Base-by-base conservation (phyloP, 495 filamentous ascomycete genomes). In the Schizothecium vesticola region DNA sequence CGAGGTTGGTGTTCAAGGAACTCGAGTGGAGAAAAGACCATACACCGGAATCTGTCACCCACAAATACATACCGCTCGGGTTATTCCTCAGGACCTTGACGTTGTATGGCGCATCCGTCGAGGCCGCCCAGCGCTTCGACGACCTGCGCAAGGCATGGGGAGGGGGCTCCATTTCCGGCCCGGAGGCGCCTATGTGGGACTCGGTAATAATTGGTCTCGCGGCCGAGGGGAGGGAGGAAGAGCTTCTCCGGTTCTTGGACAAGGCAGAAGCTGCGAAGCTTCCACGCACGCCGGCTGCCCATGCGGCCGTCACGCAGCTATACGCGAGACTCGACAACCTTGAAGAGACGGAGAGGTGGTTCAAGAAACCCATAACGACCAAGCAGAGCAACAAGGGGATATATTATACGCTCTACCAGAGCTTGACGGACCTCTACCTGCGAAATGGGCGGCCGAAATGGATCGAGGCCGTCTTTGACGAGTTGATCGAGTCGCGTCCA, bases 261-360 rank as follows among this genome's bases (percentile, higher is more conserved):
- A 72, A 78, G 59, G 75, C 80, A 57, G 71, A 74, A 59, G 67
- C 62, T 19, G 33, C 67, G 21, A 80, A 79, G 13, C 12, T 82
- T 21, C 63, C 72, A 24, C 82, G 77, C 63, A 76, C 72, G 60
- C 67, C 71, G 16, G 25, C 63, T 12, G 36, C 82, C 29, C 88
- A 89, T 57, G 67, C 80, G 31, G 72, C 82, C 26, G 81, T 91
- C 70, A 81, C 83, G 1, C 72, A 59, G 0, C 88, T 85, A 69
- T 91, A 81, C 73, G 83, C 84, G 9, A 43, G 71, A 3, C 76
- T 76, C 55, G 77, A 86, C 36, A 79, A 87, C 61, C 66, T 90
- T 16, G 76, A 80, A 13, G 81, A 80, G 58, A 86, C 87, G 4
- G 88, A 86, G 72, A 63, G 72, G 21, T 92, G 90, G 90, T 94